phyloP scores from a whole-genome alignment of 179 eudicot species.

The Spergularia azorica region DNA sequence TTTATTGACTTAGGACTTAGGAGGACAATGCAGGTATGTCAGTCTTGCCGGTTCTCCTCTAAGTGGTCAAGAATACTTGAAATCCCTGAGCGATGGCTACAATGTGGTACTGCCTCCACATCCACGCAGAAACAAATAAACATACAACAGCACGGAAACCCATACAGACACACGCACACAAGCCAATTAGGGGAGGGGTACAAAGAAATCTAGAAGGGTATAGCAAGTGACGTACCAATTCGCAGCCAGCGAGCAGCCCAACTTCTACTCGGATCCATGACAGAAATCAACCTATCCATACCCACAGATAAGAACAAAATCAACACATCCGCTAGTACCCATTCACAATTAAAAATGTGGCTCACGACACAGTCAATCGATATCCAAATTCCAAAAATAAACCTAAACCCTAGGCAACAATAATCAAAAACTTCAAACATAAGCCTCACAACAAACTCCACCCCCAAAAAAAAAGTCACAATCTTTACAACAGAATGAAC shows the following conservation, averaged over 20 bases:
- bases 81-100: neutral
- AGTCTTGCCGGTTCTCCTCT: neutral
- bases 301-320: neutral
- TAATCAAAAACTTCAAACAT: no score
- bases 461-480: no score
- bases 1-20: neutral
- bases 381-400: neutral
- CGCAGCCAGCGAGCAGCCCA: slow-evolving; percentile 99
- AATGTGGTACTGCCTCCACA: neutral
- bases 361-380: neutral
- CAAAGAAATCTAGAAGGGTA: neutral
- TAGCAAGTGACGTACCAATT: slow-evolving; percentile 54
- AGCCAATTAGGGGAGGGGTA: neutral
- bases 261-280: slow-evolving; percentile 88
- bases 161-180: neutral
- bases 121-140: neutral
- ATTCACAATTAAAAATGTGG: neutral
- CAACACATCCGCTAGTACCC: neutral
- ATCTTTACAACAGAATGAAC: no score
- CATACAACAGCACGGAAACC: neutral
- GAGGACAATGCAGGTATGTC: neutral
- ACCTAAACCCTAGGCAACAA: no score
- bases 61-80: neutral
- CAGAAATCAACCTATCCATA: slow-evolving; percentile 68
- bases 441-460: no score